A percentile compares a stretch with the other conserved stretches of the same genome.
phyloP scores from a whole-genome alignment of 306 rosid genomes.

The Prunus padus region DNA sequence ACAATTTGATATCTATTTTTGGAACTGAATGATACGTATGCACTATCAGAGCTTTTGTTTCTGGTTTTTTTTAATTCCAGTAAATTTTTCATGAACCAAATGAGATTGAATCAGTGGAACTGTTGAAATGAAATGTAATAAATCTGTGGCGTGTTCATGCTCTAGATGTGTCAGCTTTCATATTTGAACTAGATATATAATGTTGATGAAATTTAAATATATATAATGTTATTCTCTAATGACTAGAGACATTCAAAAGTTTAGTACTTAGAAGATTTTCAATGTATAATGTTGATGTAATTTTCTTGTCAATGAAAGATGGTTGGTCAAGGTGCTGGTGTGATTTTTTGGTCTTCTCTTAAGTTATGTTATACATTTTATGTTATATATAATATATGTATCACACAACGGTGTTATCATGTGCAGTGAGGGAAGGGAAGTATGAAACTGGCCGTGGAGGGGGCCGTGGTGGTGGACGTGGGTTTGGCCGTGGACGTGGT shows the following conservation, averaged over 20 bases:
- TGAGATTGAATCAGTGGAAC: neutral
- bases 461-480: slow-evolving; percentile 43
- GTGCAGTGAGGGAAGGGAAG: slow-evolving; percentile 48
- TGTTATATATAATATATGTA: neutral
- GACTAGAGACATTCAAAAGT: neutral
- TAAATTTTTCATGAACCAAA: neutral
- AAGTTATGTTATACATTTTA: neutral
- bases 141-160: neutral
- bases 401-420: neutral
- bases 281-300: neutral
- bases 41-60: too few species aligned
- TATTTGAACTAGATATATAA: neutral
- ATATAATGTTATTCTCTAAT: too few species aligned
- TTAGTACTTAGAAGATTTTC: neutral
- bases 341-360: neutral
- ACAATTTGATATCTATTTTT: too few species aligned
- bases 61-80: neutral
- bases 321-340: neutral
- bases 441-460: slow-evolving; percentile 50
- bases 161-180: neutral
- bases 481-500: slow-evolving; percentile 52
- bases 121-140: neutral
- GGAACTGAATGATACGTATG: too few species aligned
- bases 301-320: neutral
- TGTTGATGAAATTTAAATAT: too few species aligned